Base-by-base conservation (phyloP, 2,329 filamentous ascomycete genomes). In the Aspergillus aculeatus region DNA sequence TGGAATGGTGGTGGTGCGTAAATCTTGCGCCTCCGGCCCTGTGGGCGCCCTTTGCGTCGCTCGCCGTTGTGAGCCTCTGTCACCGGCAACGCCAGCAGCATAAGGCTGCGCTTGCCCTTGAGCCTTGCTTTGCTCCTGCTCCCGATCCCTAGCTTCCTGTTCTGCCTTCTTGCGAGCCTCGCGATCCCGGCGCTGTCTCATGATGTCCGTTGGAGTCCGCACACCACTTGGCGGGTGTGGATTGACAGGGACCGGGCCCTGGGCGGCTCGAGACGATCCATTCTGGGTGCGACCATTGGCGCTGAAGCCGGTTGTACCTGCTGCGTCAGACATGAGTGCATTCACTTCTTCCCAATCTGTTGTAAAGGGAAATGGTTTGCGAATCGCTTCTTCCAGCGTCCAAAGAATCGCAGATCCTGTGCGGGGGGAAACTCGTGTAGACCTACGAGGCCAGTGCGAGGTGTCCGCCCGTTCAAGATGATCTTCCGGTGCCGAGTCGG, bases 341-440 rank as follows among this genome's bases (percentile, higher is more conserved):
- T 91, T 89, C 81, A 96, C 91, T 82, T 99, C 95, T 62, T 88
- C 84, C 67, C 88, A 80, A 76, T 96, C 92, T 24, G 90, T 84
- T 9, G 92, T 96, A 77, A 98, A 96, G 52, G 86, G 81, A 66
- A 92, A 85, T 2, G 94, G 92, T 50, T 89, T 85, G 50, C 93
- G 89, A 66, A 98, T 84, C 41, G 91, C 92, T 80, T 96, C 92
- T 81, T 98, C 93, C 59, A 98, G 86, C 41, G 92, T 87, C 81
- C 90, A 98, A 69, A 96, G 88, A 73, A 99, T 93, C 41, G 95
- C 94, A 75, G 90, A 91, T 65, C 91, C 90, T 50, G 92, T 96
- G 65, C 90, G 87, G 68, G 86, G 89, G 51, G 92, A 96, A 75
- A 97, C 88, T 70, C 86, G 87, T 62, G 73, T 77, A 11, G 72